These are phyloP conservation scores for Fusarium fujikuroi DNA, from an alignment of 2,329 filamentous ascomycete genomes.

Conservation along the genomic window DNA sequence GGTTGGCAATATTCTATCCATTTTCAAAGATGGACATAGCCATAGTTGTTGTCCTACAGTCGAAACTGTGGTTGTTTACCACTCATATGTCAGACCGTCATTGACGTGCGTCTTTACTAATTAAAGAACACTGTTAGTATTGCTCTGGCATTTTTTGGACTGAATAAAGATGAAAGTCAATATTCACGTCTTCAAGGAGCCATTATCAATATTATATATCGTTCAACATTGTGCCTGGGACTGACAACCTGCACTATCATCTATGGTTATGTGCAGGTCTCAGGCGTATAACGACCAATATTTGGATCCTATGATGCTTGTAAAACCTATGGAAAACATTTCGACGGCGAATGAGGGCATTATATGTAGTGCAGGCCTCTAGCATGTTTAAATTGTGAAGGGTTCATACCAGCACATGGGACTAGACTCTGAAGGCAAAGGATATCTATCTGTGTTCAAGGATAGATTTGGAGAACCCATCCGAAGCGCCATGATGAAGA, in stretches of 20 bases:
- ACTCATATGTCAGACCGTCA: not conserved
- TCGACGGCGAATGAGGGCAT: not conserved
- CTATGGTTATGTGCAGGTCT: not conserved
- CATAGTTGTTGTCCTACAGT: not conserved
- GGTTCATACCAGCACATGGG: not conserved
- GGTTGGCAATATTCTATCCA: no score
- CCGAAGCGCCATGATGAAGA: no score
- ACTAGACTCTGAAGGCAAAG: not conserved
- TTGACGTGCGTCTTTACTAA: not conserved
- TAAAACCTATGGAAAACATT: not conserved
- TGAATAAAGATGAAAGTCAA: not conserved
- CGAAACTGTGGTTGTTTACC: not conserved
- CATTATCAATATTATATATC: not conserved
- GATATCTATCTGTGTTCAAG: no score
- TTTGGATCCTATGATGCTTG: not conserved
- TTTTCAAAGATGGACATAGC: no score
- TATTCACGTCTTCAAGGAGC: not conserved
- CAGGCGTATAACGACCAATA: not conserved
- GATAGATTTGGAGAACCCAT: no score
- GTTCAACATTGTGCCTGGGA: not conserved
- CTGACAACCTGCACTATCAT: not conserved
- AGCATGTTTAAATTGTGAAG: not conserved
- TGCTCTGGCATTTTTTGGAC: not conserved
- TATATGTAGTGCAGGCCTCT: not conserved
- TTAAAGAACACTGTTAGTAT: not conserved